A percentile compares a stretch with the other conserved stretches of the same genome.
phyloP scores from a whole-genome alignment of 2,329 filamentous ascomycete species.

The Chaetomiaceae sp. region DNA sequence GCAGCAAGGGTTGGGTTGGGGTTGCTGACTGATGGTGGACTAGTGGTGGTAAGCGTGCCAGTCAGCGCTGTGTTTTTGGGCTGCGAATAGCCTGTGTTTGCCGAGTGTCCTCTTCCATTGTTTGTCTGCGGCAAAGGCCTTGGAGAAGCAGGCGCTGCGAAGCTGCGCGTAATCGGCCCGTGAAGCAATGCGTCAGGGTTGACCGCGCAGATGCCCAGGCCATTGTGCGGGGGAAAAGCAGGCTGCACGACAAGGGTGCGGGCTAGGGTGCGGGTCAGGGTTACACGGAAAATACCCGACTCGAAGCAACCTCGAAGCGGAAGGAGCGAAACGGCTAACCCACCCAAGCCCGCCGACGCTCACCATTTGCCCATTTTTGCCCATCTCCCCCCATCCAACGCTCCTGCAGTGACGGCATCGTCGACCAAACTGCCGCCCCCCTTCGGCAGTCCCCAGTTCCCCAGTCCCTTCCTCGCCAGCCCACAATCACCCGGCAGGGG shows the following conservation, averaged over 20 bases:
- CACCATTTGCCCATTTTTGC: no score
- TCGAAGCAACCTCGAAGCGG: background rate
- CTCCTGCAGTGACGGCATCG: constrained; percentile 7
- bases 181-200: background rate
- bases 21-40: background rate
- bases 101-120: background rate
- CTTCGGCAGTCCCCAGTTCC: constrained; percentile 15
- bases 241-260: no score
- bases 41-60: background rate
- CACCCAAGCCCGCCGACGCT: background rate
- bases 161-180: background rate
- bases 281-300: no score
- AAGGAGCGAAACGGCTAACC: background rate
- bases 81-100: background rate
- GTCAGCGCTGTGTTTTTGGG: background rate
- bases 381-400: no score
- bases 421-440: constrained; percentile 15
- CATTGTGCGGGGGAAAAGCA: no score
- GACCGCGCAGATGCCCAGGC: background rate
- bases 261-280: no score
- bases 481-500: background rate
- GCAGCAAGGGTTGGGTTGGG: background rate
- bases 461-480: background rate
- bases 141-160: background rate
- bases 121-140: no score